phyloP scores from a whole-genome alignment of 192 early-diverging fungal species.

The Coemansia sp. region DNA sequence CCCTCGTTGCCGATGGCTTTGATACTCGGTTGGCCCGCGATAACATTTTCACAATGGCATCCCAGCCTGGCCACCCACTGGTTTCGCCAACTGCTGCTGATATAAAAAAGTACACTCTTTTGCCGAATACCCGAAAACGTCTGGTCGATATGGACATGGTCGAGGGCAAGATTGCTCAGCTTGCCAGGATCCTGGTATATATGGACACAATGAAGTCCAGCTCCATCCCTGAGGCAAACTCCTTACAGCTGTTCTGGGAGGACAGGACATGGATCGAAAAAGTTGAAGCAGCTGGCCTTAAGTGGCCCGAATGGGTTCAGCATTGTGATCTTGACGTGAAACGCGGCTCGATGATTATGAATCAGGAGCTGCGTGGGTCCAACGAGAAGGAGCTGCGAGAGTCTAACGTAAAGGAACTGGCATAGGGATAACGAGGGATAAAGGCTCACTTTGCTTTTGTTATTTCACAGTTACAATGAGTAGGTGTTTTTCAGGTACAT shows the following conservation, averaged over 20 bases:
- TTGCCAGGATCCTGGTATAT: conserved; percentile 39
- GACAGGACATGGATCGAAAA: conserved; percentile 25
- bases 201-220: conserved; percentile 22
- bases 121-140: conserved; percentile 25
- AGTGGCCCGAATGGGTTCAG: conserved; percentile 42
- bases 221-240: background rate
- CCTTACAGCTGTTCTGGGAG: conserved; percentile 38
- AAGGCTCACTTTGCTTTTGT: no score
- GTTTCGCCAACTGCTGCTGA: conserved; percentile 10
- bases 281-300: conserved; percentile 27
- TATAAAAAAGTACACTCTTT: conserved; percentile 12
- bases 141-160: conserved; percentile 40
- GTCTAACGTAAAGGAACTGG: no score
- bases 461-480: background rate
- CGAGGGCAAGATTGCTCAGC: conserved; percentile 46
- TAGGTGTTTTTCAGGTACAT: background rate
- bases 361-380: conserved; percentile 23
- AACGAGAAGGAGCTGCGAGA: background rate
- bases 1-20: conserved; percentile 44
- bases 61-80: conserved; percentile 37
- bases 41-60: conserved; percentile 25
- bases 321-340: conserved; percentile 38
- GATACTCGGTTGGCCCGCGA: conserved; percentile 17
- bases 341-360: conserved; percentile 46
- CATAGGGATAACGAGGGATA: no score